These are phyloP conservation scores for Ceratocystis colombiana DNA, from an alignment of 2,329 filamentous ascomycete genomes.

Conservation along the genomic window DNA sequence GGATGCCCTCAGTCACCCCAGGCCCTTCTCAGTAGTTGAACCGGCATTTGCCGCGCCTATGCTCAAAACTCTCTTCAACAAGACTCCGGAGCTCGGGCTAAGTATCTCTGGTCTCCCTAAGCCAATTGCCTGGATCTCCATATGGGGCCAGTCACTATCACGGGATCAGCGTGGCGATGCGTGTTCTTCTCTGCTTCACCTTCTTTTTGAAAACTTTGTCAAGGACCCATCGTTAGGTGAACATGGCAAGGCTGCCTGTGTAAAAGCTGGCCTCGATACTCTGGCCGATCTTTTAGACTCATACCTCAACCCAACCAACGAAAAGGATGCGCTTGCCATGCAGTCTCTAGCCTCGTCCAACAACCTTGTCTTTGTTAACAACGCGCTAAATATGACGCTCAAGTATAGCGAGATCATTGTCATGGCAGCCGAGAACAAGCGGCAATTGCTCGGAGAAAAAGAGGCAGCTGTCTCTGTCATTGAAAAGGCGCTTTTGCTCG, in stretches of 20 bases:
- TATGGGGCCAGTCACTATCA: conserved; percentile 68
- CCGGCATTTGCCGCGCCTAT: conserved; percentile 65
- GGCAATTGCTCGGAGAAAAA: conserved; percentile 28
- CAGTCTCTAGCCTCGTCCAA: conserved; percentile 39
- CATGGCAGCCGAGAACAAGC: conserved; percentile 41
- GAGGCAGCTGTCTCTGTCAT: conserved; percentile 36
- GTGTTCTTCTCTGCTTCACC: conserved; percentile 66
- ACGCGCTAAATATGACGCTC: conserved; percentile 55
- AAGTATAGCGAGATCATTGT: conserved; percentile 53
- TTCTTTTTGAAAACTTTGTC: conserved; percentile 58
- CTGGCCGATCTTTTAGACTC: conserved; percentile 48
- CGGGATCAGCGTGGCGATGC: conserved; percentile 66
- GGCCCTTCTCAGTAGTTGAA: conserved; percentile 71
- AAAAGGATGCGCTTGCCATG: conserved; percentile 24
- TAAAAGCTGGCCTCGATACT: conserved; percentile 53
- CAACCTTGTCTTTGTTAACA: conserved; percentile 52
- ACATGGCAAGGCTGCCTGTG: conserved; percentile 51
- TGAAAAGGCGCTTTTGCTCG: conserved; percentile 45
- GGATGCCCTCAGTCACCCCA: conserved; percentile 74
- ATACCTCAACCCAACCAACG: conserved; percentile 39
- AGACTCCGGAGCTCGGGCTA: conserved; percentile 41
- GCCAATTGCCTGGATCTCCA: conserved; percentile 66
- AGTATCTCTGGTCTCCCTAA: conserved; percentile 37
- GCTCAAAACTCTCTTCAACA: conserved; percentile 50
- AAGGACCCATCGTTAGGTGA: conserved; percentile 45